phyloP scores from a whole-genome alignment of 306 rosid species.

The Glycyrrhiza uralensis region DNA sequence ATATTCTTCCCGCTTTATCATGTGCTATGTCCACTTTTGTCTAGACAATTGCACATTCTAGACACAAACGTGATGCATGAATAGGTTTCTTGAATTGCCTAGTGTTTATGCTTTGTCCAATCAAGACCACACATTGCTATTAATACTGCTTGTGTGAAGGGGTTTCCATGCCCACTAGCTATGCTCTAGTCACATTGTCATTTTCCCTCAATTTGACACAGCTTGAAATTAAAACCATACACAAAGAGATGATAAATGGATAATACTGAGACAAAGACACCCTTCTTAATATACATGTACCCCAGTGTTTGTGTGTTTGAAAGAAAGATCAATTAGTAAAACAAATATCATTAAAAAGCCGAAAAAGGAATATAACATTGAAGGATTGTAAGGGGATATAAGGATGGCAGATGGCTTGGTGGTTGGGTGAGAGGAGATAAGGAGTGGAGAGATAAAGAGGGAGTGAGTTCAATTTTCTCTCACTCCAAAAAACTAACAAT shows the following conservation, averaged over 20 bases:
- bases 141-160: conserved; percentile 8
- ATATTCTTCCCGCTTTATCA: conserved; percentile 19
- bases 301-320: too few species aligned
- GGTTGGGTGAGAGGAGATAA: too few species aligned
- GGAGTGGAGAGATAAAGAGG: too few species aligned
- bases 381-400: too few species aligned
- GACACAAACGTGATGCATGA: conserved; percentile 26
- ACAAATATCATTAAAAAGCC: background rate
- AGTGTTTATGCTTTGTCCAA: conserved; percentile 30
- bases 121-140: conserved; percentile 24
- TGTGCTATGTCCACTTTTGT: conserved; percentile 39
- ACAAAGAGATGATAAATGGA: conserved; percentile 1
- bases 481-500: too few species aligned
- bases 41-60: conserved; percentile 50
- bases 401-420: too few species aligned
- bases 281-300: too few species aligned
- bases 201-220: conserved; percentile 37
- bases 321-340: background rate
- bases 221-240: background rate
- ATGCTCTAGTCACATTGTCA: conserved; percentile 35
- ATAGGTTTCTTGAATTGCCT: conserved; percentile 35
- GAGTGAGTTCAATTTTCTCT: too few species aligned
- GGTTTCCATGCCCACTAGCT: conserved; percentile 29
- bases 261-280: conserved; percentile 31
- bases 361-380: background rate